Percentiles rank a stretch among this genome's conserved stretches.
Evolutionary conservation across 352 stramenopile genomes (phyloP).

Genomic region (Phytophthora hibernalis): DNA sequence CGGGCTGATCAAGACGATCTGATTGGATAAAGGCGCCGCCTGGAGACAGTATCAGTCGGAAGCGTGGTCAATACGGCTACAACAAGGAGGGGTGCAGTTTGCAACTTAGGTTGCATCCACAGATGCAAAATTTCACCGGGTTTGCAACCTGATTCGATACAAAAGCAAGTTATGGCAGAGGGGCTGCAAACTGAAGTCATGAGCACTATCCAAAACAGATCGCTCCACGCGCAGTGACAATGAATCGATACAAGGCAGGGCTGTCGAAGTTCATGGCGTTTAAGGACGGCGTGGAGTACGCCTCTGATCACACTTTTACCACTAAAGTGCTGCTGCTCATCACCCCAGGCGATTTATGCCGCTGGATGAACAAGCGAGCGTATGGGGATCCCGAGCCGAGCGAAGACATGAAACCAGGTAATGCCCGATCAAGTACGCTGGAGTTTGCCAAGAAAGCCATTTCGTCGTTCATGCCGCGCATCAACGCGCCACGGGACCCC

Average conservation of each 20-base stretch:
- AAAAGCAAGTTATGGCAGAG: too few species aligned
- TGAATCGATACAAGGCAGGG: constrained; percentile 8
- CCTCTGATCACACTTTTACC: neutral
- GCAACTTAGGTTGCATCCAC: too few species aligned
- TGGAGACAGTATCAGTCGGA: too few species aligned
- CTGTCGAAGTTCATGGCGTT: constrained; percentile 18
- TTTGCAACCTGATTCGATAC: too few species aligned
- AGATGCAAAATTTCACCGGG: too few species aligned
- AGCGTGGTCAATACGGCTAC: too few species aligned
- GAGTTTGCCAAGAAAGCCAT: constrained; percentile 26
- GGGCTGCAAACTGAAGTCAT: too few species aligned
- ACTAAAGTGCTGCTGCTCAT: neutral
- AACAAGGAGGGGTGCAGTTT: too few species aligned
- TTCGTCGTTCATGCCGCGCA: constrained; percentile 26
- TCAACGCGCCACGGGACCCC: constrained; percentile 14
- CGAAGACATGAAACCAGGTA: constrained; percentile 14
- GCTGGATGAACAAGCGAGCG: constrained; percentile 17
- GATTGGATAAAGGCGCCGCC: too few species aligned
- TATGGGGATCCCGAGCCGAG: neutral
- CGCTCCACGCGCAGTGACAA: neutral
- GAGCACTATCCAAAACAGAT: too few species aligned
- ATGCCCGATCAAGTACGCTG: neutral
- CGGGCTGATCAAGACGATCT: too few species aligned
- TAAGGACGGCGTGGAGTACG: neutral
- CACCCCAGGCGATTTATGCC: neutral